Base-by-base conservation (phyloP, 768 basidiomycete genomes). In the Tylopilus sp. region DNA sequence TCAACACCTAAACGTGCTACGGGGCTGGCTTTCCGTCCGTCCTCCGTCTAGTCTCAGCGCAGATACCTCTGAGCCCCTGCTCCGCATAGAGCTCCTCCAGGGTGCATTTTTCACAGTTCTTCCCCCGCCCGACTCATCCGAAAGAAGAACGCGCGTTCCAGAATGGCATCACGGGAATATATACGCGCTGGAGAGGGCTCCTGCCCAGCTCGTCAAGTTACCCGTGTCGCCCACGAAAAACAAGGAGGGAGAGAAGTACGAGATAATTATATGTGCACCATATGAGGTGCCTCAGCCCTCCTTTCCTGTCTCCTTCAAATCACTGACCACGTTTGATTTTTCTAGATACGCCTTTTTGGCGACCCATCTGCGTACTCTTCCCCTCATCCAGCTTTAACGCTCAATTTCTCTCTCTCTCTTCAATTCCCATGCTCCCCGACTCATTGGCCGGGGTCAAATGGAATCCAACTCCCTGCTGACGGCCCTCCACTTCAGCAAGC, bases 81-180 rank as follows among this genome's bases (percentile, higher is more conserved):
- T 93, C 42, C 73, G 76, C 3, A 73, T 89, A 1, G 75, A 86
- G 29, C 73, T 93, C 12, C 68, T 79, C 11, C 87, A 86, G 61
- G 91, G 82, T 0, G 85, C 90, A 3, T 92, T 87, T 65, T 90
- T 92, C 63, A 74, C 89, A 8, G 64, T 96, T 38, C 58, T 87
- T 13, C 85, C 87, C 12, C 60, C 63, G 12, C 48, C 68, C 29
- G 54, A 59, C 17, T 62, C 69, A 4, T 75, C 74, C 10, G 46
- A 50, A 57, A 58, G 65, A 46, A 42, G 49, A 45, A 46, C 57
- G 0, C 50, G 53, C 36, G 59, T 73, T 6, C 74, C 76, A 6
- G 70, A 79, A 63, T 96, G 92, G 92, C 79, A 86, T 65, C 70
- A 81, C n/a, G 92, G 91, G 30, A 91, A 96, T 64, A 84, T 96